A percentile compares a stretch with the other conserved stretches of the same genome.
Evolutionary conservation across 192 early-diverging fungal genomes (phyloP).

Genomic region (Mortierella antarctica): DNA sequence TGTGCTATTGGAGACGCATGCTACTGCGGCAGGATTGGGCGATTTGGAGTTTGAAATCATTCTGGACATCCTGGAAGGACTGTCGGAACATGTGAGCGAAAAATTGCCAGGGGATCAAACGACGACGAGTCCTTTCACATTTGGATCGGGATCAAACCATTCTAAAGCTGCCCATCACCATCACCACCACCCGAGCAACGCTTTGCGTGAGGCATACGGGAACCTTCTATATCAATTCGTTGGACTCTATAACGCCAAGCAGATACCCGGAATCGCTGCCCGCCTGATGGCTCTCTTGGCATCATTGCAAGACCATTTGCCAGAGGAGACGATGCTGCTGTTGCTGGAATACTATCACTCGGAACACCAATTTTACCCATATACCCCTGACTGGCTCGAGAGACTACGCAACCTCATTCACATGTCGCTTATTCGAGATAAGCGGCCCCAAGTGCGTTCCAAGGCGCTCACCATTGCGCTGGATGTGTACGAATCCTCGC

Average conservation of each 20-base stretch:
- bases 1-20: constrained; percentile 15
- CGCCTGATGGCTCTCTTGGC: constrained; percentile 62
- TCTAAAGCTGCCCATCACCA: background rate
- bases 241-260: constrained; percentile 20
- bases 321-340: constrained; percentile 54
- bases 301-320: constrained; percentile 51
- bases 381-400: constrained; percentile 63
- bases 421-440: constrained; percentile 55
- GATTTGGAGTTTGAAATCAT: constrained; percentile 63
- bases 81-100: constrained; percentile 11
- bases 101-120: constrained; percentile 8
- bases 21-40: constrained; percentile 19
- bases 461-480: constrained; percentile 54
- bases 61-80: constrained; percentile 56
- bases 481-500: constrained; percentile 60
- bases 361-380: constrained; percentile 65
- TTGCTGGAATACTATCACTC: constrained; percentile 62
- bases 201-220: constrained; percentile 39
- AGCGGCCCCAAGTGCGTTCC: constrained; percentile 43
- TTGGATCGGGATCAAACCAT: constrained; percentile 9
- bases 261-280: constrained; percentile 50
- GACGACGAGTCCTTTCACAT: constrained; percentile 20
- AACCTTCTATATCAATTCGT: constrained; percentile 43
- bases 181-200: constrained; percentile 4
- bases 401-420: constrained; percentile 54